Conservation (phyloP, 768 basidiomycete genomes). For the Daedaleopsis nitida region DNA sequence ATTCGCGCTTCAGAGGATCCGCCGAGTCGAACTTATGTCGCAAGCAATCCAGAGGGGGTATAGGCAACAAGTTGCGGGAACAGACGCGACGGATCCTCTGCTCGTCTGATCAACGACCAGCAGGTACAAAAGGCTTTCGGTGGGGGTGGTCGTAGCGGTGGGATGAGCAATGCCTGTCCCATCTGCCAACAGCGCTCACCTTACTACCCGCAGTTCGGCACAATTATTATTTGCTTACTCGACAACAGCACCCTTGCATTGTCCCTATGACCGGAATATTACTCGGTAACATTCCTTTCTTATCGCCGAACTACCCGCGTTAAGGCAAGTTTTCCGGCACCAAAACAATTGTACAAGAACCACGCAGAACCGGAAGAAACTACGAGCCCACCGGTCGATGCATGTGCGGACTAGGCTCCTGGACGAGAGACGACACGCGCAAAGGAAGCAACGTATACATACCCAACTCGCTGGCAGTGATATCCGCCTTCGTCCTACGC, state of each 20-base stretch:
- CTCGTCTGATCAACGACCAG: slow-evolving; percentile 22
- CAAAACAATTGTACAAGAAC: too few relatives aligned
- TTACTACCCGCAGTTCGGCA: slow-evolving; percentile 1
- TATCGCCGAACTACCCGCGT: not conserved
- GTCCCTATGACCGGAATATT: not conserved
- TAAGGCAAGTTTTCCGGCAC: too few relatives aligned
- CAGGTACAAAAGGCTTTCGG: slow-evolving; percentile 20
- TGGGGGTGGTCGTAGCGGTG: slow-evolving; percentile 11
- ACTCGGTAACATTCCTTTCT: not conserved
- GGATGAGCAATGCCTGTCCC: slow-evolving; percentile 12
- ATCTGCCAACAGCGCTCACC: not conserved
- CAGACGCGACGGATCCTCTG: slow-evolving; percentile 54
- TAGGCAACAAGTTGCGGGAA: slow-evolving; percentile 44
- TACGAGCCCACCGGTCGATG: too few relatives aligned
- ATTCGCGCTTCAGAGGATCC: slow-evolving; percentile 46
- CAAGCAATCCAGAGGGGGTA: slow-evolving; percentile 43
- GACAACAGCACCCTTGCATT: not conserved
- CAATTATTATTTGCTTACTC: not conserved
- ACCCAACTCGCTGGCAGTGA: too few relatives aligned
- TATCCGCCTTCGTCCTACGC: too few relatives aligned
- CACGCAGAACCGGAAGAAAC: too few relatives aligned
- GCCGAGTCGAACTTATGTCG: slow-evolving; percentile 48
- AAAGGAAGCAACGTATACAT: too few relatives aligned
- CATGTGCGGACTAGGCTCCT: too few relatives aligned
- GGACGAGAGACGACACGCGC: too few relatives aligned